phyloP scores from a whole-genome alignment of 352 stramenopile genomes.

The Aphanomyces astaci region DNA sequence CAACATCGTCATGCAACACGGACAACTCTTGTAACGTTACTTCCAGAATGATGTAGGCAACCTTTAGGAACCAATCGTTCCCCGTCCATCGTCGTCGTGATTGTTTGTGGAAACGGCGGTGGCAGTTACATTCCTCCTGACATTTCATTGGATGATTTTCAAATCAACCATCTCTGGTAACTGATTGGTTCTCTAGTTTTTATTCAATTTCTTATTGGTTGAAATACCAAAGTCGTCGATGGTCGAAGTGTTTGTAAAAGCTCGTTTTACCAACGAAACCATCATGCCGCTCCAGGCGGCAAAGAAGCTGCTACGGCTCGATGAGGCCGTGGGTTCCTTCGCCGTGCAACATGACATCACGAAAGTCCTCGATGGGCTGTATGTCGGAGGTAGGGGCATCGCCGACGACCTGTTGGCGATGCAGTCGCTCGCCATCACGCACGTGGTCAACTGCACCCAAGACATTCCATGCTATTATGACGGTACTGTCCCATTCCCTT shows the following conservation, averaged over 20 bases:
- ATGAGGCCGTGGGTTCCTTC: neutral
- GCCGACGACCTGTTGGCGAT: conserved; percentile 45
- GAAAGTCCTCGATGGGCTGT: conserved; percentile 39
- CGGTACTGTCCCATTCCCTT: conserved; percentile 27
- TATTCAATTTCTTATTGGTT: neutral
- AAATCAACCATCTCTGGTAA: too few relatives aligned
- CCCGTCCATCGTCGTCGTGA: too few relatives aligned
- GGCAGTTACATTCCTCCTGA: too few relatives aligned
- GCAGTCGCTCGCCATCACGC: conserved; percentile 34
- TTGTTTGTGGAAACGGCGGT: too few relatives aligned
- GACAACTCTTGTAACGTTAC: too few relatives aligned
- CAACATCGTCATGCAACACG: too few relatives aligned
- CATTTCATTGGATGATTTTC: too few relatives aligned
- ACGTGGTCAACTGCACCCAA: conserved; percentile 46
- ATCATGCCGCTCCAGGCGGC: neutral
- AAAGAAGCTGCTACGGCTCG: neutral
- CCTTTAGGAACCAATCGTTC: too few relatives aligned
- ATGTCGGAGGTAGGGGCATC: conserved; percentile 59
- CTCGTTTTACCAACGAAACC: neutral
- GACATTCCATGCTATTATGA: conserved; percentile 36
- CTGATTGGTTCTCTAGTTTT: too few relatives aligned
- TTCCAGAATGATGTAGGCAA: too few relatives aligned
- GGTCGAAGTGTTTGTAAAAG: neutral
- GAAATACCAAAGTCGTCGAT: neutral
- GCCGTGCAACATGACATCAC: conserved; percentile 15